These are phyloP conservation scores for Kalmanozyma brasiliensis DNA, from an alignment of 1,284 basidiomycete genomes.

Conservation along the genomic window DNA sequence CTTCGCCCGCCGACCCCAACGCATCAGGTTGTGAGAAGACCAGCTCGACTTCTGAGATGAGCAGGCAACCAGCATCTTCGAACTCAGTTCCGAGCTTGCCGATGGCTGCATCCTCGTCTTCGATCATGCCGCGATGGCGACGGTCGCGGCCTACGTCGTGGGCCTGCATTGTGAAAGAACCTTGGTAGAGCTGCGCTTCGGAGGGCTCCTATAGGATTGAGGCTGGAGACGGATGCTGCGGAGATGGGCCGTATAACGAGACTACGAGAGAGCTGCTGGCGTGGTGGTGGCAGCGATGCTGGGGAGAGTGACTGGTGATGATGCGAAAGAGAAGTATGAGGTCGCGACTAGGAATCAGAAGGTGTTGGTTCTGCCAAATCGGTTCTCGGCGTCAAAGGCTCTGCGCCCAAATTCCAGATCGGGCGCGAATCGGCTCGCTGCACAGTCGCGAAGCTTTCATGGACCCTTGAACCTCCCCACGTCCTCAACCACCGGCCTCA, in stretches of 20 bases:
- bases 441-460: neutral
- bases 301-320: too few relatives aligned
- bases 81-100: slow-evolving; percentile 73
- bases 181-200: neutral
- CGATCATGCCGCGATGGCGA: slow-evolving; percentile 43
- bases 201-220: too few relatives aligned
- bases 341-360: neutral
- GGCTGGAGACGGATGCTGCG: too few relatives aligned
- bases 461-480: neutral
- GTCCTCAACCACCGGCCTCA: neutral
- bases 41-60: slow-evolving; percentile 90
- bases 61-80: slow-evolving; percentile 86
- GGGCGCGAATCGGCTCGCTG: too few relatives aligned
- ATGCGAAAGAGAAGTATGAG: neutral
- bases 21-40: slow-evolving; percentile 81
- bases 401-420: too few relatives aligned
- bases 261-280: too few relatives aligned
- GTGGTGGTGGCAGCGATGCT: too few relatives aligned
- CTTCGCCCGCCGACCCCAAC: slow-evolving; percentile 33
- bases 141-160: slow-evolving; percentile 48
- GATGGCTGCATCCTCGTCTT: slow-evolving; percentile 56
- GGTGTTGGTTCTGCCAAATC: too few relatives aligned
- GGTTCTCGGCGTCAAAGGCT: too few relatives aligned
- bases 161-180: slow-evolving; percentile 12
- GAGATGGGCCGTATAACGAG: too few relatives aligned